Conservation (phyloP, 768 basidiomycete species). For the Tulasnella sp. region DNA sequence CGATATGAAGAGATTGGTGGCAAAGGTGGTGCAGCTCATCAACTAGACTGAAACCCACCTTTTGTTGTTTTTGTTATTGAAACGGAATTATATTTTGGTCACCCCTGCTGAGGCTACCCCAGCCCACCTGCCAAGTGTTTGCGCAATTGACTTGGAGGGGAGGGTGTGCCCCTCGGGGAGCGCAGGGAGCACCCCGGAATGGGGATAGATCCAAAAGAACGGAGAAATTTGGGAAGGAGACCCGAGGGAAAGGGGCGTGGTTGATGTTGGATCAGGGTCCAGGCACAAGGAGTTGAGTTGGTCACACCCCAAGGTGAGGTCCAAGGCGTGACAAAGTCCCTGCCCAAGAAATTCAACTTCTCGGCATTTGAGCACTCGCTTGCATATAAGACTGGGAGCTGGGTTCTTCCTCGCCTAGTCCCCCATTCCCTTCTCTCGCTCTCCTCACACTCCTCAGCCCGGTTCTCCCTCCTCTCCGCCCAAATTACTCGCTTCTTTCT, state of each 20-base stretch:
- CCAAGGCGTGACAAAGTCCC: neutral
- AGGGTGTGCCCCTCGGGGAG: neutral
- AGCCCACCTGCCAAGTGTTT: neutral
- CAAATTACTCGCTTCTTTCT: neutral
- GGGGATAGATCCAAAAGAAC: neutral
- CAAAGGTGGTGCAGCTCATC: constrained; percentile 53
- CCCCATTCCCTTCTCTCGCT: neutral
- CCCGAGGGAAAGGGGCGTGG: neutral
- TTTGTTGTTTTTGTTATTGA: neutral
- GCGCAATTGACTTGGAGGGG: neutral
- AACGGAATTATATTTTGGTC: neutral
- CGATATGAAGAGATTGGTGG: constrained; percentile 71
- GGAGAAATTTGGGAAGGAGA: neutral
- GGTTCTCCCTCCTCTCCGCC: neutral
- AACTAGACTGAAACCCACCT: neutral
- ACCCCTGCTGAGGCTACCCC: neutral
- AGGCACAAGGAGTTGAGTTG: neutral
- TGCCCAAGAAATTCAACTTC: neutral
- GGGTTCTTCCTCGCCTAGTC: neutral
- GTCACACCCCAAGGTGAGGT: neutral
- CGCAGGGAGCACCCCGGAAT: neutral
- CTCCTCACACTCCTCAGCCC: neutral
- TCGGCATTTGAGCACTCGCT: neutral
- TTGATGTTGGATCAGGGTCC: neutral
- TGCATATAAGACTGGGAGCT: neutral